These are phyloP conservation scores for Lactarius tabidus DNA, from an alignment of 768 basidiomycete species.

Conservation along the genomic window DNA sequence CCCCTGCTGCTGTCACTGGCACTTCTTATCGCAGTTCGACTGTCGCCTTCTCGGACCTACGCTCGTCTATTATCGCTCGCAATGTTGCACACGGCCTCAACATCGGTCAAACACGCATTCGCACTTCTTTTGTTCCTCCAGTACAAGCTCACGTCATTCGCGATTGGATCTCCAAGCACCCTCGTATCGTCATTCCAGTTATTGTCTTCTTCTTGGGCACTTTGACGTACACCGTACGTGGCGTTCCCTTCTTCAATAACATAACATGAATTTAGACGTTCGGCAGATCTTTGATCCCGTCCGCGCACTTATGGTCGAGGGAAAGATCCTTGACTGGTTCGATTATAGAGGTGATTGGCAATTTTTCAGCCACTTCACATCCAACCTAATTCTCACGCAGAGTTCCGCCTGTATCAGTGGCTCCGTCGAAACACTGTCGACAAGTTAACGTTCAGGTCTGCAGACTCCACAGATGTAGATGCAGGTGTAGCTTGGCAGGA, in stretches of 20 bases:
- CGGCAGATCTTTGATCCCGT: conserved; percentile 88
- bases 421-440: conserved; percentile 58
- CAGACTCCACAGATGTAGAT: conserved; percentile 25
- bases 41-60: conserved; percentile 57
- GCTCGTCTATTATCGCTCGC: conserved; percentile 74
- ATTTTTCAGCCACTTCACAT: background rate
- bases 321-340: conserved; percentile 80
- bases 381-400: conserved; percentile 35
- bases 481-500: conserved; percentile 74
- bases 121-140: conserved; percentile 57
- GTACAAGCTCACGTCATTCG: conserved; percentile 63
- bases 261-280: conserved; percentile 3
- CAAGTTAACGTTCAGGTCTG: conserved; percentile 35
- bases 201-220: conserved; percentile 86
- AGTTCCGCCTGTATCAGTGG: conserved; percentile 76
- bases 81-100: conserved; percentile 70
- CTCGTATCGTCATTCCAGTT: conserved; percentile 75
- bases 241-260: background rate
- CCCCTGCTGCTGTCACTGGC: conserved; percentile 57
- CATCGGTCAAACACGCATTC: conserved; percentile 42
- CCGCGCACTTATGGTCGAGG: conserved; percentile 76
- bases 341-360: conserved; percentile 59
- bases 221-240: conserved; percentile 76
- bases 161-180: conserved; percentile 84
- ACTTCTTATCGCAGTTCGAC: conserved; percentile 64